Base-by-base conservation (phyloP, 1,284 basidiomycete species). In the Gymnopus androsaceus region DNA sequence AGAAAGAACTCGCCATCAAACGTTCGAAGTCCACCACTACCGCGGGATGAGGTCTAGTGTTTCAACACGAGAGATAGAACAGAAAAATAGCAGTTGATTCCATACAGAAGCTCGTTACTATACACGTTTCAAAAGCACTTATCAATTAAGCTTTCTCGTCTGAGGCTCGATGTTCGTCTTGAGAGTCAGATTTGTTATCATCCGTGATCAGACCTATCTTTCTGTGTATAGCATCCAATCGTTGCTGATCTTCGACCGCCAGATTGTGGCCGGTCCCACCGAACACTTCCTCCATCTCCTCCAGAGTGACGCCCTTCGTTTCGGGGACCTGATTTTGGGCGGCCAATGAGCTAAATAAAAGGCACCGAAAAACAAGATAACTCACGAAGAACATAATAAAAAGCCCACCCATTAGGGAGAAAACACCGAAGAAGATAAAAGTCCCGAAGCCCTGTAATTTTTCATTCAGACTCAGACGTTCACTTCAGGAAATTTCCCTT, bases 281-380 rank as follows among this genome's bases (percentile, higher is more conserved):
- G 62, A 88, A 87, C 9, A 85, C 79, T 47, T 81, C 80, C 66
- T 88, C 85, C 85, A 87, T 87, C 66, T 87, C 85, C 67, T 88
- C 85, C 23, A 88, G 72, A 3, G 80, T 79, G 14, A 87, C 74
- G 7, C 83, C 83, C 68, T 87, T 87, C 9, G 85, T 87, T 69
- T 88, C 85, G 12, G 85, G 86, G 0, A 84, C 78, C 81, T 83
- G 56, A 30, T 31, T 34, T 21, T 28, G 12, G 33, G 30, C 12
- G n/a, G n/a, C n/a, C n/a, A 9, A 23, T 19, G 34, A 36, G n/a
- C 19, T 12, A 14, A 21, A 21, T 11, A 2, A 47, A 27, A 40
- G 19, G n/a, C n/a, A n/a, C n/a, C 23, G 14, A 33, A n/a, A 4
- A n/a, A 19, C 5, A 33, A 12, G 14, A 42, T 7, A 17, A 12